Evolutionary conservation across 2,329 filamentous ascomycete genomes (phyloP).

Genomic region (Penicillium sp.): DNA sequence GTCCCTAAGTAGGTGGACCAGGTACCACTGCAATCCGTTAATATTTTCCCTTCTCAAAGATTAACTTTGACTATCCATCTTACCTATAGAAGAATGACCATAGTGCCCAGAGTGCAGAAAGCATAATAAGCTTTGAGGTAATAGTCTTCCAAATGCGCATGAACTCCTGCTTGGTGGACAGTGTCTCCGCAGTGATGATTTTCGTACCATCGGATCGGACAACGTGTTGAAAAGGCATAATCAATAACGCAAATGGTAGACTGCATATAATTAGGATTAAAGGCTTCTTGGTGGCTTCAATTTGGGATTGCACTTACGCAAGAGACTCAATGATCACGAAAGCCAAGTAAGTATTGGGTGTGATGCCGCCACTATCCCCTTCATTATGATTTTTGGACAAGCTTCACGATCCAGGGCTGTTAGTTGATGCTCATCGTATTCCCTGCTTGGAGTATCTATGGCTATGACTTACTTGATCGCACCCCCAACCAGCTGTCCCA

Average conservation of each 20-base stretch:
- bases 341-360: constrained; percentile 48
- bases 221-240: constrained; percentile 47
- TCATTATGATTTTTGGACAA: constrained; percentile 41
- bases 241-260: constrained; percentile 49
- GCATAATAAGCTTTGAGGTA: constrained; percentile 41
- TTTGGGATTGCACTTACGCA: constrained; percentile 30
- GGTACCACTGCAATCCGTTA: constrained; percentile 35
- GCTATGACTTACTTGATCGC: constrained; percentile 49
- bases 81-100: constrained; percentile 50
- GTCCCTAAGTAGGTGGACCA: constrained; percentile 49
- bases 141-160: constrained; percentile 43
- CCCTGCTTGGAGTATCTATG: too few relatives aligned
- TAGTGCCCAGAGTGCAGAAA: constrained; percentile 44
- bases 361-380: constrained; percentile 40
- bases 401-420: constrained; percentile 14
- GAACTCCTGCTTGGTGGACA: constrained; percentile 42
- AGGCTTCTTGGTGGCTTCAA: too few relatives aligned
- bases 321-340: constrained; percentile 51
- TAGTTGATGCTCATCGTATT: background rate
- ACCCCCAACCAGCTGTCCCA: constrained; percentile 50
- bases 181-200: constrained; percentile 44
- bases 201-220: constrained; percentile 48
- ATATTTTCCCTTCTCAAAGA: background rate
- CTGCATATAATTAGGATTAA: constrained; percentile 11
- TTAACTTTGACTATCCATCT: background rate